Percentiles rank a stretch among this genome's conserved stretches.
phyloP scores from a whole-genome alignment of 2,329 filamentous ascomycete species.

The Delphinella strobiligena region DNA sequence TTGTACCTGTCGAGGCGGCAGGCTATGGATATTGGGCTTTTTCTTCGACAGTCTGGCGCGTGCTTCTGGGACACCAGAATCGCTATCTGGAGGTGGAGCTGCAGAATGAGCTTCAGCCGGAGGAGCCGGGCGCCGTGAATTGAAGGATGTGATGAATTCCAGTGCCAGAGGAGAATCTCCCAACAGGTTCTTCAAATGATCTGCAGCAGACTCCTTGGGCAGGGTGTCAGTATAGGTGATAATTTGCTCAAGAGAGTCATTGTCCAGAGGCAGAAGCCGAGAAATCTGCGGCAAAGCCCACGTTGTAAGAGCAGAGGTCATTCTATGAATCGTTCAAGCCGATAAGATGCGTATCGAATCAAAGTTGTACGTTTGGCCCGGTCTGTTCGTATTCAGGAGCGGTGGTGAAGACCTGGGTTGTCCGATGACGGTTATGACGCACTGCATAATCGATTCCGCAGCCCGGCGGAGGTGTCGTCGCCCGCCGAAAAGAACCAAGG shows the following conservation, averaged over 20 bases:
- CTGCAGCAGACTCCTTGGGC: slow-evolving; percentile 63
- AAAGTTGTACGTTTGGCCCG: too few species aligned
- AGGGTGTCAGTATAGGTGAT: slow-evolving; percentile 70
- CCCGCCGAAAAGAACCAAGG: too few species aligned
- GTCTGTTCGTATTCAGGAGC: too few species aligned
- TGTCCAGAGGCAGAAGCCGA: slow-evolving; percentile 70
- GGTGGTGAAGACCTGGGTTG: too few species aligned
- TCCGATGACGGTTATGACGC: background rate
- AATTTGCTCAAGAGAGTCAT: slow-evolving; percentile 72
- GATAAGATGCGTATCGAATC: too few species aligned
- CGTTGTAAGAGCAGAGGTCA: slow-evolving; percentile 17
- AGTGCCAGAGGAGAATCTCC: slow-evolving; percentile 69
- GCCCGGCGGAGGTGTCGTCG: background rate
- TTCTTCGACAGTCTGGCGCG: slow-evolving; percentile 27
- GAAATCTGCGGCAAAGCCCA: slow-evolving; percentile 63
- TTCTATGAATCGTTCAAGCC: background rate
- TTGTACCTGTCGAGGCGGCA: slow-evolving; percentile 35
- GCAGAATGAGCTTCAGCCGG: slow-evolving; percentile 13
- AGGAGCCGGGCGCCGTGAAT: slow-evolving; percentile 44
- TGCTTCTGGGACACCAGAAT: slow-evolving; percentile 11
- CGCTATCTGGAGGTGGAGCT: slow-evolving; percentile 10
- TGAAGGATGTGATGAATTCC: slow-evolving; percentile 64
- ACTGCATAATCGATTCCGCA: background rate
- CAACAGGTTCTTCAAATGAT: slow-evolving; percentile 78
- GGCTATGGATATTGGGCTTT: slow-evolving; percentile 23